Base-by-base conservation (phyloP, 2,329 filamentous ascomycete genomes). In the Nemania abortiva region DNA sequence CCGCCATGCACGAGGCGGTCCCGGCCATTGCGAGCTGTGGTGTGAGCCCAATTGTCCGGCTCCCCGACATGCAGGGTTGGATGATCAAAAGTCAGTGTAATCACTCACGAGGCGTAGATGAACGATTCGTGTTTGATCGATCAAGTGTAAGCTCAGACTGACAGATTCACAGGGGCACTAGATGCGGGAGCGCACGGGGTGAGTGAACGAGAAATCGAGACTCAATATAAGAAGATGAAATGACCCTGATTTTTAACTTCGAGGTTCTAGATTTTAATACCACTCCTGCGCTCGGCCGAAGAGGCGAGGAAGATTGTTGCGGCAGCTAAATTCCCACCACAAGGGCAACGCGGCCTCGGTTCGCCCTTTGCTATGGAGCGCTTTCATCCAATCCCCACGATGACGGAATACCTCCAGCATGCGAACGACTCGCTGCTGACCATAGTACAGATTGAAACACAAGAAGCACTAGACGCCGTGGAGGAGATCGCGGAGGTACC, bases 381-480 rank as follows among this genome's bases (percentile, higher is more conserved):
- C 37, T 87, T 87, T 74, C 76, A 78, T 45, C 81, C 84, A 0
- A 76, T 80, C 7, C 81, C 86, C n/a, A 83, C 80, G 11, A 83
- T 85, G 69, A 84, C 85, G 13, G 85, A 87, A 68, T 89, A 89
- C 70, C 82, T 89, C 59, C 83, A 87, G 72, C 83, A 87, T 24
- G 87, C 87, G 55, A 89, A 89, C 74, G 82, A 84, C 9, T 83
- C 84, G 34, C 82, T 91, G 24, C 76, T 91, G 66, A 90, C 87
- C 18, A 89, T 91, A 80, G 88, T 91, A 11, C 90, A 91, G 77
- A 91, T 92, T 61, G 90, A 92, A 80, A 91, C 90, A 0, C 81
- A 82, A 69, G 89, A 90, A 76, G 89, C 89, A 0, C 80, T 91
- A 15, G 85, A 88, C 0, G 79, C 80, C 13, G 85, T 91, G 0